These are phyloP conservation scores for Quillaja saponaria DNA, from an alignment of 306 rosid species.

Conservation along the genomic window DNA sequence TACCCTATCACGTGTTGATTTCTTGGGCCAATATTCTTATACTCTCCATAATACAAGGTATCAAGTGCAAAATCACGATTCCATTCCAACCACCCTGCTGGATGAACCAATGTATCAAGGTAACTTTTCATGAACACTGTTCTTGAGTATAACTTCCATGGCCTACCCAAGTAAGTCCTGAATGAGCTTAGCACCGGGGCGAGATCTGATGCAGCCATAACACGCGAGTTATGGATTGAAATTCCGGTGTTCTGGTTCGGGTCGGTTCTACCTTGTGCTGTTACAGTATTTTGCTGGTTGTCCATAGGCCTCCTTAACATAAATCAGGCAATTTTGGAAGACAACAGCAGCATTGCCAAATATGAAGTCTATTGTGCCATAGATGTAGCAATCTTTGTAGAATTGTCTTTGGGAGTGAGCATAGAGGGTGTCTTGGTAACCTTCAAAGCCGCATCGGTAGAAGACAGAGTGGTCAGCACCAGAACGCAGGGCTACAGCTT, in stretches of 20 bases:
- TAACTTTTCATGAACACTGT: constrained; percentile 43
- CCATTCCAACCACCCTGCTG: constrained; percentile 65
- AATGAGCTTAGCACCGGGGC: constrained; percentile 31
- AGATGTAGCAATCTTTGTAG: constrained; percentile 55
- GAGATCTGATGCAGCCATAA: constrained; percentile 44
- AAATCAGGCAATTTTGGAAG: constrained; percentile 51
- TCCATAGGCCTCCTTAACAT: constrained; percentile 43
- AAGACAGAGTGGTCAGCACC: constrained; percentile 55
- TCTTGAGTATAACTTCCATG: constrained; percentile 55
- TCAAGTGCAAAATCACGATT: constrained; percentile 46
- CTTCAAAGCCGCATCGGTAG: constrained; percentile 56
- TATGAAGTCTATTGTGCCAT: constrained; percentile 59
- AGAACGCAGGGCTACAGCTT: constrained; percentile 61
- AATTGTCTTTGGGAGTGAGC: constrained; percentile 60
- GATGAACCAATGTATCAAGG: constrained; percentile 42
- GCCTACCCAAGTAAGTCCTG: constrained; percentile 49
- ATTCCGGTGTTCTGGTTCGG: constrained; percentile 56
- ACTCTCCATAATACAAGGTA: constrained; percentile 61
- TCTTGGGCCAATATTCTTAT: constrained; percentile 47
- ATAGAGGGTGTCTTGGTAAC: constrained; percentile 64
- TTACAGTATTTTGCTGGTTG: constrained; percentile 43
- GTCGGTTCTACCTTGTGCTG: constrained; percentile 59
- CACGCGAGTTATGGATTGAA: constrained; percentile 41
- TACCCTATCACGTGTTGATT: constrained; percentile 45
- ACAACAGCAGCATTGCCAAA: constrained; percentile 58